Percentiles rank a stretch among this genome's conserved stretches.
phyloP scores from a whole-genome alignment of 768 basidiomycete genomes.

The Tylopilus felleus region DNA sequence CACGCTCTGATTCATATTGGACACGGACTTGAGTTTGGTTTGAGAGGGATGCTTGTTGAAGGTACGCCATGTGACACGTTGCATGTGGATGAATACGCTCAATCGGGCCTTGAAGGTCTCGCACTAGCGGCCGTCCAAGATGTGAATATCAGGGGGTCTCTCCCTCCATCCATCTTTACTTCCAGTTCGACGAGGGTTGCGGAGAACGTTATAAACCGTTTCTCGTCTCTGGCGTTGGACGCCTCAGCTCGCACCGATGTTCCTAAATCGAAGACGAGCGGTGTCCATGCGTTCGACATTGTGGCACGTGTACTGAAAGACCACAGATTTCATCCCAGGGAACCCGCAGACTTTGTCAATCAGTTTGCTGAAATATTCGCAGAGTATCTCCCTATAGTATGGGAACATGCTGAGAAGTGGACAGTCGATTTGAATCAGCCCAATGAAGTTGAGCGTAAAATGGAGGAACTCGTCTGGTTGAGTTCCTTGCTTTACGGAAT shows the following conservation, averaged over 20 bases:
- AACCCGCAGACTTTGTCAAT: constrained; percentile 16
- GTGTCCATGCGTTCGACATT: constrained; percentile 42
- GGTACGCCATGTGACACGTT: constrained; percentile 34
- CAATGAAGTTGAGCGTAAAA: too few relatives aligned
- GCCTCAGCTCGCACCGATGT: background rate
- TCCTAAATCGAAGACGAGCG: background rate
- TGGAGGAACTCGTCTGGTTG: too few relatives aligned
- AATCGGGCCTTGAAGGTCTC: constrained; percentile 18
- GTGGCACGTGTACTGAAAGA: constrained; percentile 53
- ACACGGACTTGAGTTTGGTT: too few relatives aligned
- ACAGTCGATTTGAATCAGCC: background rate
- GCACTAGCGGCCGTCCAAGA: constrained; percentile 24
- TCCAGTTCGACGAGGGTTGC: background rate
- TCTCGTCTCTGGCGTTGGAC: constrained; percentile 13
- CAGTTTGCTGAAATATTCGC: constrained; percentile 13
- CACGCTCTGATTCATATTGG: too few relatives aligned
- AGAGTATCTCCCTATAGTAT: constrained; percentile 1
- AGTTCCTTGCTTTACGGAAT: too few relatives aligned
- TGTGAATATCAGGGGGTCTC: constrained; percentile 36
- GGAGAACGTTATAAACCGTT: background rate
- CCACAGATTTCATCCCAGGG: constrained; percentile 22
- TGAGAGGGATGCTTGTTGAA: constrained; percentile 46
- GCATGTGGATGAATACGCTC: background rate
- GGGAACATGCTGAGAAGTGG: constrained; percentile 22
- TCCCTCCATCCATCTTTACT: constrained; percentile 10